Evolutionary conservation across 2,329 filamentous ascomycete genomes (phyloP).

Genomic region (Diaporthe amygdali): DNA sequence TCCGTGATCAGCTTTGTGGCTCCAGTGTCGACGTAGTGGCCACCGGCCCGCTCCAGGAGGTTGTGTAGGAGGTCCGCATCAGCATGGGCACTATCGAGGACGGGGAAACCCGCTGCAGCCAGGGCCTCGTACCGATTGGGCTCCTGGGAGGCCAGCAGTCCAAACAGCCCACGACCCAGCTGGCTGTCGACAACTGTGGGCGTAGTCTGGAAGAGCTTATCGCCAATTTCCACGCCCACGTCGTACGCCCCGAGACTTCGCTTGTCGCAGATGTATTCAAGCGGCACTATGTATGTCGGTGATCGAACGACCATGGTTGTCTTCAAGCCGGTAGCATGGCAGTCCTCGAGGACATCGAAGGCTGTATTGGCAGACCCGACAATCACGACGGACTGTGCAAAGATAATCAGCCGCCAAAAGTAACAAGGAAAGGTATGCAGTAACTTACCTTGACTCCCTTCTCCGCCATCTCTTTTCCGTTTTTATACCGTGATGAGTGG

Average conservation of each 20-base stretch:
- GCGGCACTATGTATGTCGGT: constrained; percentile 39
- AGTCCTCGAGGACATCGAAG: constrained; percentile 44
- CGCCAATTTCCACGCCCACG: constrained; percentile 28
- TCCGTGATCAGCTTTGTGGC: constrained; percentile 37
- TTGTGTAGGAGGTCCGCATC: constrained; percentile 34
- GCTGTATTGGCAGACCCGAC: constrained; percentile 47
- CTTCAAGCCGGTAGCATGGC: constrained; percentile 34
- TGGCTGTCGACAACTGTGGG: constrained; percentile 31
- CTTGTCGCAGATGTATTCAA: constrained; percentile 34
- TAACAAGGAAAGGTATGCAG: too few species aligned
- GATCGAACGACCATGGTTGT: constrained; percentile 42
- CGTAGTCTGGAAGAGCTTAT: constrained; percentile 27
- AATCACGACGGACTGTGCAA: constrained; percentile 34
- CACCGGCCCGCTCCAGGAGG: constrained; percentile 41
- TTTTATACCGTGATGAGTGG: constrained; percentile 48
- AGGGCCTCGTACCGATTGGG: constrained; percentile 40
- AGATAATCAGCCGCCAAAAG: not conserved
- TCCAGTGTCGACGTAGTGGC: constrained; percentile 46
- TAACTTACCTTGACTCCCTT: constrained; percentile 24
- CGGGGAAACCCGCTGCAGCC: constrained; percentile 40
- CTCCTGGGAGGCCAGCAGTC: constrained; percentile 33
- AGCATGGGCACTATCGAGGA: constrained; percentile 36
- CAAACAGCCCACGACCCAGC: constrained; percentile 29
- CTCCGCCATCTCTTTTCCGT: constrained; percentile 38
- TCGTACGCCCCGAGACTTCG: constrained; percentile 37